A percentile compares a stretch with the other conserved stretches of the same genome.
These are phyloP conservation scores for Glutinoglossum americanum DNA, from an alignment of 495 filamentous ascomycete species.

Conservation along the genomic window DNA sequence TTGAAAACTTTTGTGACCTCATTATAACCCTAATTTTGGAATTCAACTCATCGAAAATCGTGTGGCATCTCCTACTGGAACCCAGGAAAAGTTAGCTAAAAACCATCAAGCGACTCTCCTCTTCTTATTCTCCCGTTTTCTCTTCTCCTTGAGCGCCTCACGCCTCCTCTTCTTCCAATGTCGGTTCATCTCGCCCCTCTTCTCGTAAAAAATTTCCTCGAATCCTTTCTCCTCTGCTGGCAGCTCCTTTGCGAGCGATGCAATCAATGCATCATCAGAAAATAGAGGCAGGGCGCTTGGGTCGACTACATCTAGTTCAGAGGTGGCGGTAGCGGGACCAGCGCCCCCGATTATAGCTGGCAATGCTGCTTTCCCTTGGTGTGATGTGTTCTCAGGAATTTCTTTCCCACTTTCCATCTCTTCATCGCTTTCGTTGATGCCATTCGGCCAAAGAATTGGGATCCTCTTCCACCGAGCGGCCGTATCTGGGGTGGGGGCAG, in stretches of 20 bases:
- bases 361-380: not conserved
- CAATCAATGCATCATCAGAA: not conserved
- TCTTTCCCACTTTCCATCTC: slow-evolving; percentile 18
- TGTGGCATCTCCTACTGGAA: too few species aligned
- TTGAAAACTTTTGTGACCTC: too few species aligned
- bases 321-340: not conserved
- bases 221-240: slow-evolving; percentile 35
- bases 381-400: too few species aligned
- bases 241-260: not conserved
- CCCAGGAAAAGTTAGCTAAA: too few species aligned
- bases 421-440: slow-evolving; percentile 15
- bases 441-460: slow-evolving; percentile 28
- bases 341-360: slow-evolving; percentile 5
- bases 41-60: too few species aligned
- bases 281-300: slow-evolving; percentile 13
- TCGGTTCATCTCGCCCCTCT: slow-evolving; percentile 70
- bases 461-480: slow-evolving; percentile 37
- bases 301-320: slow-evolving; percentile 20
- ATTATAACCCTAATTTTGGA: too few species aligned
- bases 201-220: slow-evolving; percentile 80
- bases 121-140: slow-evolving; percentile 55
- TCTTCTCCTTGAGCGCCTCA: slow-evolving; percentile 61
- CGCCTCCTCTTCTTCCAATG: slow-evolving; percentile 77
- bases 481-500: slow-evolving; percentile 88
- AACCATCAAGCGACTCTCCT: too few species aligned